Evolutionary conservation across 2,329 filamentous ascomycete genomes (phyloP).

Genomic region (Calonectria hongkongensis): DNA sequence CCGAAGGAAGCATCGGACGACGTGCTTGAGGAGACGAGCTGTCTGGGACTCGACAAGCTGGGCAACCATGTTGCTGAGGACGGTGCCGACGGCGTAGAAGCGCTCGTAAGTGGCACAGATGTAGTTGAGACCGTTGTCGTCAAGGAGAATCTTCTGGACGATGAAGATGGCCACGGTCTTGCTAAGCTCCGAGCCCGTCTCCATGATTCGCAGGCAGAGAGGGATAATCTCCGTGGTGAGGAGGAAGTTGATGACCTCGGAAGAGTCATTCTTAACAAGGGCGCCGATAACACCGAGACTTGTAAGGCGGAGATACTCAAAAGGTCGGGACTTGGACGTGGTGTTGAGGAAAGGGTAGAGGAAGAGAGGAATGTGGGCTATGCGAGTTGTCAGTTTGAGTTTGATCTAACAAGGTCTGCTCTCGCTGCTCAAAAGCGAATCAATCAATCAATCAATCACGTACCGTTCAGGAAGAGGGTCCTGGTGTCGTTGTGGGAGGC

Average conservation of each 20-base stretch:
- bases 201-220: constrained; percentile 98
- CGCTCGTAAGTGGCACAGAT: constrained; percentile 99
- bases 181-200: constrained; percentile 97
- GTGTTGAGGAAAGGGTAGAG: constrained; percentile 99
- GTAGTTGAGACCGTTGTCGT: constrained; percentile 97
- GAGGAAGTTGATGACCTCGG: constrained; percentile 98
- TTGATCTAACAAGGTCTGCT: not conserved
- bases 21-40: constrained; percentile 95
- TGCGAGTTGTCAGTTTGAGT: constrained; percentile 44
- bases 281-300: constrained; percentile 97
- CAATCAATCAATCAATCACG: constrained; percentile 50
- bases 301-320: constrained; percentile 96
- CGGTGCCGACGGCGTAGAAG: constrained; percentile 98
- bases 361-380: constrained; percentile 97
- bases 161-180: constrained; percentile 99
- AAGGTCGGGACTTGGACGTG: constrained; percentile 97
- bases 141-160: constrained; percentile 97
- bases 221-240: constrained; percentile 99
- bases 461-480: constrained; percentile 94
- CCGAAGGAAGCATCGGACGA: constrained; percentile 97
- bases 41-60: constrained; percentile 99
- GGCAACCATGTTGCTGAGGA: constrained; percentile 98
- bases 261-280: constrained; percentile 98
- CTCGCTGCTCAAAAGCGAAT: not conserved
- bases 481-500: constrained; percentile 98